Conservation (phyloP, 2,329 filamentous ascomycete genomes). For the Colletotrichum acutatum region DNA sequence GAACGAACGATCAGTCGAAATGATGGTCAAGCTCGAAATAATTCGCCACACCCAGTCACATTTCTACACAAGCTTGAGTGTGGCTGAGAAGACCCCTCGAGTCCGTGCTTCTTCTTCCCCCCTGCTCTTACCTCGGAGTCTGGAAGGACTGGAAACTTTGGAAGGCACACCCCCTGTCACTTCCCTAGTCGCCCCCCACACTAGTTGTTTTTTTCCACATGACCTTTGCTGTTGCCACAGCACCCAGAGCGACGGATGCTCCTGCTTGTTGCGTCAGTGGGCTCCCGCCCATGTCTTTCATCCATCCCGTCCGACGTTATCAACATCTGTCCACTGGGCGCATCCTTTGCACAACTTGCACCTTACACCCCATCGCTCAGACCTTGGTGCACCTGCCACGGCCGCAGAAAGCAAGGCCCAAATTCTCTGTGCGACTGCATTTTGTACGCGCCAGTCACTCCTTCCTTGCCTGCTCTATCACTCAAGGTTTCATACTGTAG, state of each 20-base stretch:
- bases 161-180: neutral
- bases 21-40: slow-evolving; percentile 13
- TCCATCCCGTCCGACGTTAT: slow-evolving; percentile 28
- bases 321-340: slow-evolving; percentile 27
- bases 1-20: neutral
- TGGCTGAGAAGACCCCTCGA: neutral
- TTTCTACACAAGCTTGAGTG: neutral
- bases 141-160: neutral
- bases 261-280: slow-evolving; percentile 48
- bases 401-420: slow-evolving; percentile 30
- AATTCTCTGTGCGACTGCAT: slow-evolving; percentile 9
- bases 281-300: neutral
- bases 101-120: neutral
- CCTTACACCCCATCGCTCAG: slow-evolving; percentile 27
- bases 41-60: slow-evolving; percentile 31
- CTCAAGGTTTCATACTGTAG: neutral
- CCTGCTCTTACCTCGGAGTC: slow-evolving; percentile 2
- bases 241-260: slow-evolving; percentile 38
- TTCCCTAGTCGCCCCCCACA: slow-evolving; percentile 19
- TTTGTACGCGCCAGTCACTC: neutral
- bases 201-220: slow-evolving; percentile 30
- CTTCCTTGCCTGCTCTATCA: neutral
- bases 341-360: slow-evolving; percentile 23
- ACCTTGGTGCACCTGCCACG: slow-evolving; percentile 24
- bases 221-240: slow-evolving; percentile 48